Base-by-base conservation (phyloP, 129 eudicot species). In the Escallonia herrerae region DNA sequence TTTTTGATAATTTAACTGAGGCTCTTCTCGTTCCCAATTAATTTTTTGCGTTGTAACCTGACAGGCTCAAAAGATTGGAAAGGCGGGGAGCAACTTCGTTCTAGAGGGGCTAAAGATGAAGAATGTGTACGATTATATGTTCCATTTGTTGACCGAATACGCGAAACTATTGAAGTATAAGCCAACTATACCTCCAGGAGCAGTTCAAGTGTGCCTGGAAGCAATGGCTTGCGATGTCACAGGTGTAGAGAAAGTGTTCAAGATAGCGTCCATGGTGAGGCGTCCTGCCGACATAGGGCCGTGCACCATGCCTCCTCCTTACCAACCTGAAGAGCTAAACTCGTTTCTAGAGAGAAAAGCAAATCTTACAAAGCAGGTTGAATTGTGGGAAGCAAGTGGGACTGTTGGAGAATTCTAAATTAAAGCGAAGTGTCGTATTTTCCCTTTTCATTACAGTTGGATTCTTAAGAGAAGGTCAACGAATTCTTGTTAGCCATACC, bases 101-200 rank as follows among this genome's bases (percentile, higher is more conserved):
- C 93, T 74, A 64, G 76, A 84, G 52, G 65, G 80, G 51, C 75
- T 88, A 8, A 61, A 33, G 7, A 88, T 88, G 89, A 70, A 82
- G n/a, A 8, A 82, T 46, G 75, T 84, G 40, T 84, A 88, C 40
- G 89, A 84, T 60, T 88, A 88, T 74, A 81, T 79, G 86, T 85
- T 82, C 65, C 91, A 88, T 77, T 42, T 82, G 59, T 69, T 84
- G 7, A 69, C 62, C 8, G 86, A 69, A 63, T 86, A 86, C 55
- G 74, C 85, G 3, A 86, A 79, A 55, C 94, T 86, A n/a, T 54
- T 79, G 53, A 86, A 60, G 54, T 86, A 79, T 50, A 68, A 79
- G 43, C 96, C 96, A 3, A 74, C 49, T 0, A 53, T 88, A 5
- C 89, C 89, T 4, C 11, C 43, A 6, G 82, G 71, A 3, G 86